Conservation (phyloP, 192 early-diverging fungal genomes). For the Coemansia sp. region DNA sequence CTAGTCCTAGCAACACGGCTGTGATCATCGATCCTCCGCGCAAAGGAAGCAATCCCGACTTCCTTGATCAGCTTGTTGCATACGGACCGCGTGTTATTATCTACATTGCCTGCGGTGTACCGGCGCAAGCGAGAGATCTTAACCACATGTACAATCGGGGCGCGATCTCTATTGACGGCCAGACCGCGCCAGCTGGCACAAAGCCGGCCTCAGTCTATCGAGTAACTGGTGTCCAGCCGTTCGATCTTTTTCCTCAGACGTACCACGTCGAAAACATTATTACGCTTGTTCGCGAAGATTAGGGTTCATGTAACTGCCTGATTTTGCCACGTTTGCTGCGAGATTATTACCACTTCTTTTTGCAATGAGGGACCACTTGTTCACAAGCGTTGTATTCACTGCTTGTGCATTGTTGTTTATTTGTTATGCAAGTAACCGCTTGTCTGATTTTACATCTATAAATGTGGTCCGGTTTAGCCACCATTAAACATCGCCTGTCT, state of each 20-base stretch:
- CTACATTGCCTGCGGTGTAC: slow-evolving; percentile 69
- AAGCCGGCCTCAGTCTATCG: slow-evolving; percentile 56
- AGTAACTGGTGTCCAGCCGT: slow-evolving; percentile 59
- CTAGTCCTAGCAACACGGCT: slow-evolving; percentile 53
- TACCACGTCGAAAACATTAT: slow-evolving; percentile 66
- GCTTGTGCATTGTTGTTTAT: no score
- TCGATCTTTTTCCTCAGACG: slow-evolving; percentile 76
- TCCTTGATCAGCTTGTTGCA: slow-evolving; percentile 63
- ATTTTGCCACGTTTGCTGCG: no score
- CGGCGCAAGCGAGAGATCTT: slow-evolving; percentile 60
- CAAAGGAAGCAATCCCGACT: slow-evolving; percentile 63
- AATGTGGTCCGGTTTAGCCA: no score
- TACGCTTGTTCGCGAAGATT: slow-evolving; percentile 55
- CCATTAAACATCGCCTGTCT: no score
- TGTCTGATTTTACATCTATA: no score
- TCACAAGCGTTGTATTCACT: no score
- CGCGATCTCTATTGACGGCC: slow-evolving; percentile 33
- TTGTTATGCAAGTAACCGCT: no score
- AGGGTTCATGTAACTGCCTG: neutral
- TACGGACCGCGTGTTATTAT: slow-evolving; percentile 67
- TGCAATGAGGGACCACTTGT: no score
- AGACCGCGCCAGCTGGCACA: slow-evolving; percentile 3
- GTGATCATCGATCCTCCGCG: slow-evolving; percentile 74
- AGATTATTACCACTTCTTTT: no score
- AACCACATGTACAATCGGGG: slow-evolving; percentile 51